Conservation (phyloP, 2,329 filamentous ascomycete species). For the Phaeoacremonium minimum region DNA sequence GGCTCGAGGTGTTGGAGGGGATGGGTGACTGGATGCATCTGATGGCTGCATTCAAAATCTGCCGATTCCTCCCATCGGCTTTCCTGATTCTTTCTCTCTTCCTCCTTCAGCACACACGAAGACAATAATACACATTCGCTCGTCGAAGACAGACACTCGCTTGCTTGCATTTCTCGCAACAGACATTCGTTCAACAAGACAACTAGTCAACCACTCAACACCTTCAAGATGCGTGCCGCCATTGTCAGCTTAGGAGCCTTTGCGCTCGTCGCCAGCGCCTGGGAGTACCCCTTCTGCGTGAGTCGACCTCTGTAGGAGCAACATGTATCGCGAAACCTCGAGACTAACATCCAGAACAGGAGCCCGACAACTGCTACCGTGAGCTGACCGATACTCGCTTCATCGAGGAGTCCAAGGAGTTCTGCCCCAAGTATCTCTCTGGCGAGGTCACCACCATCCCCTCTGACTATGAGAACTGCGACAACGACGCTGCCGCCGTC, state of each 20-base stretch:
- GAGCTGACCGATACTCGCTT: slow-evolving; percentile 15
- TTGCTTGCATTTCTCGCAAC: too few relatives aligned
- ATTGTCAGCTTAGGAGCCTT: slow-evolving; percentile 14
- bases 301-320: slow-evolving; percentile 2
- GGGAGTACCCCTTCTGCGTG: slow-evolving; percentile 16
- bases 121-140: neutral
- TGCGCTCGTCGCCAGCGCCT: slow-evolving; percentile 11
- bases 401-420: slow-evolving; percentile 8
- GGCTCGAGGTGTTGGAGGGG: too few relatives aligned
- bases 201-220: neutral
- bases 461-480: slow-evolving; percentile 8
- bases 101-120: too few relatives aligned
- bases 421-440: slow-evolving; percentile 16
- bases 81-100: too few relatives aligned
- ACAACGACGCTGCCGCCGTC: neutral
- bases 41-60: too few relatives aligned
- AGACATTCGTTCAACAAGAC: neutral
- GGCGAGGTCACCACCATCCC: slow-evolving; percentile 16
- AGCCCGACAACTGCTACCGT: slow-evolving; percentile 17
- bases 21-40: too few relatives aligned
- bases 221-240: slow-evolving; percentile 12
- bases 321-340: neutral
- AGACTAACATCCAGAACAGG: slow-evolving; percentile 5
- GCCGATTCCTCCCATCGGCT: too few relatives aligned
- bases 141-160: too few relatives aligned